Conservation (phyloP, 441 rosid species). For the Pelargonium fulgidum region DNA sequence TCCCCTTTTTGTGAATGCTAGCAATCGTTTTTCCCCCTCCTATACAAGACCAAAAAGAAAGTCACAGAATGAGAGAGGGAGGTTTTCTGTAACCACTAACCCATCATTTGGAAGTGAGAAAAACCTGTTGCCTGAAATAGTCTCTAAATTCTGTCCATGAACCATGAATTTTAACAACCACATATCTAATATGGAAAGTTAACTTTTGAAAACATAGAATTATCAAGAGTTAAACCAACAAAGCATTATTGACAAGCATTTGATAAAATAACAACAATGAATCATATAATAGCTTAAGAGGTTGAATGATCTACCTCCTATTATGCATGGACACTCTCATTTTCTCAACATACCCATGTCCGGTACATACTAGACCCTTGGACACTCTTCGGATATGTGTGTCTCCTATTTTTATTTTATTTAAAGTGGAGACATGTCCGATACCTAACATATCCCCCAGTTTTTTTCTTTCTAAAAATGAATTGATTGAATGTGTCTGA, state of each 20-base stretch:
- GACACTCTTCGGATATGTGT: no score
- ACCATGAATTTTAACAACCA: conserved; percentile 68
- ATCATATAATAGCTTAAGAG: not conserved
- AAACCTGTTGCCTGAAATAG: conserved; percentile 70
- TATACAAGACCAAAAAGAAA: conserved; percentile 22
- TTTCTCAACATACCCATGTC: no score
- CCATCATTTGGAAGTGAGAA: conserved; percentile 15
- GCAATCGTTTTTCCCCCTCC: conserved; percentile 80
- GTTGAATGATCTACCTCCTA: no score
- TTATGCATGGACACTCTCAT: no score
- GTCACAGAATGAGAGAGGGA: conserved; percentile 5
- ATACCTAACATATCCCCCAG: no score
- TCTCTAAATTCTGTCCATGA: conserved; percentile 76
- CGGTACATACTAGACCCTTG: no score
- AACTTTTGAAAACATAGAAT: conserved; percentile 21
- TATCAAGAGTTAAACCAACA: no score
- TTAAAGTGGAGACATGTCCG: no score
- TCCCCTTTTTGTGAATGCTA: conserved; percentile 91
- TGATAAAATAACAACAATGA: not conserved
- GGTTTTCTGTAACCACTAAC: conserved; percentile 11
- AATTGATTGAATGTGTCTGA: no score
- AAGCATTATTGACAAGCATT: not conserved
- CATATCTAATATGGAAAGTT: conserved; percentile 42
- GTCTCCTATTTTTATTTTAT: no score
- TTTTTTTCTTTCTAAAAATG: no score